Evolutionary conservation across 2,329 filamentous ascomycete species (phyloP).

Genomic region (Thermomyces lanuginosus): DNA sequence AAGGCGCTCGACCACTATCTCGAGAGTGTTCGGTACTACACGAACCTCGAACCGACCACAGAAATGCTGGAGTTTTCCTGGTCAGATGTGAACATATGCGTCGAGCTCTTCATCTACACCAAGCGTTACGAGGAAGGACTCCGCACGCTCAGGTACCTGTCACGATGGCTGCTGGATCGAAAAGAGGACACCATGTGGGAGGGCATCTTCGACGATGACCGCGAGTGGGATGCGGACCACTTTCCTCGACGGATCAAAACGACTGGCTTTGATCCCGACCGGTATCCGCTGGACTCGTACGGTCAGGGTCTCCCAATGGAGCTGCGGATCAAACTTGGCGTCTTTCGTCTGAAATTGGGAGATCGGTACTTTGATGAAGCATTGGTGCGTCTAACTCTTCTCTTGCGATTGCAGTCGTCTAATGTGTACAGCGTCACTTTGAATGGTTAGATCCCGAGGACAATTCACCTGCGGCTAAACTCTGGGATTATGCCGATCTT

Average conservation of each 20-base stretch:
- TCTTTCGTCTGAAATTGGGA: slow-evolving; percentile 61
- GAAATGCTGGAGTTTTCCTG: slow-evolving; percentile 42
- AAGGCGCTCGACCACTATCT: slow-evolving; percentile 37
- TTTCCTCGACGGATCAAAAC: slow-evolving; percentile 48
- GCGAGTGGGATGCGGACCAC: slow-evolving; percentile 72
- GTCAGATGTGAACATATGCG: slow-evolving; percentile 72
- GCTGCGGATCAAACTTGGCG: slow-evolving; percentile 64
- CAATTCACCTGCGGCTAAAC: slow-evolving; percentile 30
- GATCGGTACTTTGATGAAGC: slow-evolving; percentile 51
- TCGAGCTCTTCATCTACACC: slow-evolving; percentile 58
- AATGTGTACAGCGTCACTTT: slow-evolving; percentile 41
- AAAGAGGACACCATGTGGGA: slow-evolving; percentile 65
- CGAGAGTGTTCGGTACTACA: slow-evolving; percentile 35
- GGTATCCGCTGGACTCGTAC: slow-evolving; percentile 44
- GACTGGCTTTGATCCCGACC: slow-evolving; percentile 41
- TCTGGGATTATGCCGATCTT: slow-evolving; percentile 60
- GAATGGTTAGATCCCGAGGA: slow-evolving; percentile 53
- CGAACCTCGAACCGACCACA: slow-evolving; percentile 23
- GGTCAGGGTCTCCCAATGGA: slow-evolving; percentile 63
- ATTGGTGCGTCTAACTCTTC: slow-evolving; percentile 37
- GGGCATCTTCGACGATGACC: slow-evolving; percentile 51
- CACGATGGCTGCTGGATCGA: slow-evolving; percentile 70
- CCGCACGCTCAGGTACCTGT: slow-evolving; percentile 50
- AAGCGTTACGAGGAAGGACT: slow-evolving; percentile 51
- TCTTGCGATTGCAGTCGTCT: slow-evolving; percentile 1